These are phyloP conservation scores for Zea luxurians DNA, from an alignment of 176 grass and related monocot genomes.

Conservation along the genomic window DNA sequence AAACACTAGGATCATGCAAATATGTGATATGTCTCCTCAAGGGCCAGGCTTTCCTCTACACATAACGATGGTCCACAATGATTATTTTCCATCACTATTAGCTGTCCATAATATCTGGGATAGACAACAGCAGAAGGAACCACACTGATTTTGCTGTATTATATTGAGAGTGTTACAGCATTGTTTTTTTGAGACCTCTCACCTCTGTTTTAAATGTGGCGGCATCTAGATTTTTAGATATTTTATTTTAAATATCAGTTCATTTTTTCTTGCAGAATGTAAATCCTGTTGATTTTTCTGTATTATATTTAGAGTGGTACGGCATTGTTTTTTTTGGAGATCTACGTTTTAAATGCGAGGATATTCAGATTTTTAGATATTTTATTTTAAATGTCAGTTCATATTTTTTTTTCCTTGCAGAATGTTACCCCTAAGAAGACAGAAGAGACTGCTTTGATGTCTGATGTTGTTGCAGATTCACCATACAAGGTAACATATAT, in stretches of 20 bases:
- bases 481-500: constrained; percentile 70
- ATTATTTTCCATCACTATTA: constrained; percentile 22
- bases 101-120: not conserved
- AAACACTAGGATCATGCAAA: constrained; percentile 19
- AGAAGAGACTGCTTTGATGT: constrained; percentile 58
- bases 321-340: not conserved
- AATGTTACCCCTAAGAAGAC: constrained; percentile 59
- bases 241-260: not conserved
- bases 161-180: not conserved
- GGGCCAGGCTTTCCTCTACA: not conserved
- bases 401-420: constrained; percentile 51
- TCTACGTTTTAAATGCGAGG: not conserved
- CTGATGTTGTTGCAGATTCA: constrained; percentile 83
- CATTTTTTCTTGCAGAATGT: not conserved
- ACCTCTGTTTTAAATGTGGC: not conserved
- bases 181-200: not conserved
- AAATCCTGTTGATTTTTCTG: constrained; percentile 4
- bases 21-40: not conserved
- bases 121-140: constrained; percentile 1
- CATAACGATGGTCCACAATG: not conserved
- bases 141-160: constrained; percentile 7
- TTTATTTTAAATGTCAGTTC: not conserved
- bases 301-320: not conserved
- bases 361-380: not conserved
- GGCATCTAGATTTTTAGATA: not conserved